Evolutionary conservation across 164 flowering plant species (phyloP).

Genomic region (Liquidambar formosana): DNA sequence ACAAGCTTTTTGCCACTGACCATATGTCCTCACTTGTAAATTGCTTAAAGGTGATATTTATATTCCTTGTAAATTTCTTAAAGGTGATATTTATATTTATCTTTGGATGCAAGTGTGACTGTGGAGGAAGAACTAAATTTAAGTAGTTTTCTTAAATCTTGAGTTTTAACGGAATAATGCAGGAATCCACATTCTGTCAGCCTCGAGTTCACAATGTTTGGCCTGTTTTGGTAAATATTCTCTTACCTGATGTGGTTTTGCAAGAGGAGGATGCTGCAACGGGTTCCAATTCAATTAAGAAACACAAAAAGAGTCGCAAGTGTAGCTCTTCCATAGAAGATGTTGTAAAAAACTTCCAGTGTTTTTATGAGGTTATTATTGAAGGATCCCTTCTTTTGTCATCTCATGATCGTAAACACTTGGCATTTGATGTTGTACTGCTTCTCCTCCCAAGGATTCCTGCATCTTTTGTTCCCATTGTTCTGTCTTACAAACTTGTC

Average conservation of each 20-base stretch:
- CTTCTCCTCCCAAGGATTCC: slow-evolving; percentile 80
- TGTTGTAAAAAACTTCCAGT: slow-evolving; percentile 40
- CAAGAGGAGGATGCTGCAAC: slow-evolving; percentile 51
- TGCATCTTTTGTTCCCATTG: slow-evolving; percentile 55
- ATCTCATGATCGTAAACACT: slow-evolving; percentile 95
- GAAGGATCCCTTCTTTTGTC: slow-evolving; percentile 85
- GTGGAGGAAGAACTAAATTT: neutral
- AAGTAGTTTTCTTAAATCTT: neutral
- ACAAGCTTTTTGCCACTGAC: slow-evolving; percentile 54
- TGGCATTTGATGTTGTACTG: slow-evolving; percentile 79
- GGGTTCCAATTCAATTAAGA: slow-evolving; percentile 49
- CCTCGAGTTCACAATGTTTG: slow-evolving; percentile 90
- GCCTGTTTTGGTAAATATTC: slow-evolving; percentile 65
- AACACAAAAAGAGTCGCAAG: slow-evolving; percentile 74
- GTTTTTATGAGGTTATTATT: slow-evolving; percentile 69
- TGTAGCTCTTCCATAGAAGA: slow-evolving; percentile 71
- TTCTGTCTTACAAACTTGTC: slow-evolving; percentile 75
- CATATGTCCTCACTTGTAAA: slow-evolving; percentile 56
- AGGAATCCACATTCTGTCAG: slow-evolving; percentile 97
- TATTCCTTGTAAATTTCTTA: slow-evolving; percentile 55
- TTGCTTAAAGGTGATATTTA: slow-evolving; percentile 72
- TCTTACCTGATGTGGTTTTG: slow-evolving; percentile 58
- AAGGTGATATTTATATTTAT: slow-evolving; percentile 49
- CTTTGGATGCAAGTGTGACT: neutral
- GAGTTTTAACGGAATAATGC: slow-evolving; percentile 25